Evolutionary conservation across 345 rosid species (phyloP).

Genomic region (Hirschfeldia incana): DNA sequence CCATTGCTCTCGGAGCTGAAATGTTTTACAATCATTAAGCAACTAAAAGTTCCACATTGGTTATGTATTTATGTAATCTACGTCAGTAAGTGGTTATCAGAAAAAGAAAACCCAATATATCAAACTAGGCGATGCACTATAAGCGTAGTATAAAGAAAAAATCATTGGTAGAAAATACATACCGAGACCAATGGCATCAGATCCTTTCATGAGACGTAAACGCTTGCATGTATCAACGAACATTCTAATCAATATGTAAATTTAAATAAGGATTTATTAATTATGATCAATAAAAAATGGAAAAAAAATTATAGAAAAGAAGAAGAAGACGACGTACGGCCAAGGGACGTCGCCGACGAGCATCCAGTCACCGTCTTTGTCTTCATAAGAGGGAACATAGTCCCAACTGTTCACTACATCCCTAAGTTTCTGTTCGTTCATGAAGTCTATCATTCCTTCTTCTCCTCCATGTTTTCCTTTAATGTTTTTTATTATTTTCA

Average conservation of each 20-base stretch:
- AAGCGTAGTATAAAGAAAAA: not conserved
- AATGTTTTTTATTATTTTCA: not conserved
- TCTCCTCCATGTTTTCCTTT: slow-evolving; percentile 68
- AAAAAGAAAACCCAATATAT: too few species aligned
- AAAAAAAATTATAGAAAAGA: not conserved
- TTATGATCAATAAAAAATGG: not conserved
- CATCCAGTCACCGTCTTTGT: slow-evolving; percentile 98
- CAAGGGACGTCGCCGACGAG: slow-evolving; percentile 96
- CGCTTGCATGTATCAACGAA: slow-evolving; percentile 89
- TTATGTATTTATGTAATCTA: not conserved
- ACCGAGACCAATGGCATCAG: slow-evolving; percentile 83
- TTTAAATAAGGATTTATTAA: not conserved
- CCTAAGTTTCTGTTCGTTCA: slow-evolving; percentile 66
- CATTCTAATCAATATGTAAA: slow-evolving; percentile 52
- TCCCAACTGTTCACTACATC: slow-evolving; percentile 68
- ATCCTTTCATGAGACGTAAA: slow-evolving; percentile 84
- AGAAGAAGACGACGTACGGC: slow-evolving; percentile 54
- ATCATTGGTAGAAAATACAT: slow-evolving; percentile 6
- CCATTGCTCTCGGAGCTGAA: slow-evolving; percentile 87
- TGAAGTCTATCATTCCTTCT: slow-evolving; percentile 76
- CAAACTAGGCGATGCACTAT: not conserved
- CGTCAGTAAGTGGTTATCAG: not conserved
- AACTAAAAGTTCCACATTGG: not conserved
- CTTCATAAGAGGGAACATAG: slow-evolving; percentile 87
- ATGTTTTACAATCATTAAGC: not conserved